These are phyloP conservation scores for Fusarium acutatum DNA, from an alignment of 2,329 filamentous ascomycete genomes.

Conservation along the genomic window DNA sequence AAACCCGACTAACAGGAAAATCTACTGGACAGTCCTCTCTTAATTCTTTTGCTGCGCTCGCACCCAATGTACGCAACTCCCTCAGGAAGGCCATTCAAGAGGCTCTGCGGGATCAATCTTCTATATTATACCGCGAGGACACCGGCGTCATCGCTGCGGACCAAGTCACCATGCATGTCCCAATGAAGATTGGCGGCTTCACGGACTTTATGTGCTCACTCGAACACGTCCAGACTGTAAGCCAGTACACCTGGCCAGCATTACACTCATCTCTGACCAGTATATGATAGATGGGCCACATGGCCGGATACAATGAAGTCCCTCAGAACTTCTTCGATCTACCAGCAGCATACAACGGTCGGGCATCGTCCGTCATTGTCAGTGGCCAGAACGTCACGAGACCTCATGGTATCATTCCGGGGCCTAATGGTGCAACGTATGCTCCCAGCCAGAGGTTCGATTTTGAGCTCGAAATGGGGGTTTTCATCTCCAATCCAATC, in stretches of 20 bases:
- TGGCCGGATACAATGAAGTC: neutral
- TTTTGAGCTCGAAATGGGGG: neutral
- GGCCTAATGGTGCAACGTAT: neutral
- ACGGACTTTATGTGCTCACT: neutral
- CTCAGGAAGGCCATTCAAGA: neutral
- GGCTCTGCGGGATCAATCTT: neutral
- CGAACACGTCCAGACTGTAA: neutral
- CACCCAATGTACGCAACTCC: neutral
- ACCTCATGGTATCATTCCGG: neutral
- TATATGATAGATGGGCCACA: neutral
- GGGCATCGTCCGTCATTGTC: neutral
- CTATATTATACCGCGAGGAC: neutral
- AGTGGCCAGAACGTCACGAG: neutral
- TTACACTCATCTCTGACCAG: too few relatives aligned
- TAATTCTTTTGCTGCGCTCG: neutral
- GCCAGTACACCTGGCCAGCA: too few relatives aligned
- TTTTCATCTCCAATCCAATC: neutral
- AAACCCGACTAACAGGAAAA: fast-evolving
- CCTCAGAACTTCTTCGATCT: neutral
- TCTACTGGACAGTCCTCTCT: neutral
- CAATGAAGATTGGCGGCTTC: neutral
- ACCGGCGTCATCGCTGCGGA: neutral
- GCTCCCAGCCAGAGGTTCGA: neutral
- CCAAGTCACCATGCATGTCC: neutral
- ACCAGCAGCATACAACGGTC: neutral